Evolutionary conservation across 2,329 filamentous ascomycete species (phyloP), one percentile per base, ranked within the genome.

Genomic region (Xylaria sp.): DNA sequence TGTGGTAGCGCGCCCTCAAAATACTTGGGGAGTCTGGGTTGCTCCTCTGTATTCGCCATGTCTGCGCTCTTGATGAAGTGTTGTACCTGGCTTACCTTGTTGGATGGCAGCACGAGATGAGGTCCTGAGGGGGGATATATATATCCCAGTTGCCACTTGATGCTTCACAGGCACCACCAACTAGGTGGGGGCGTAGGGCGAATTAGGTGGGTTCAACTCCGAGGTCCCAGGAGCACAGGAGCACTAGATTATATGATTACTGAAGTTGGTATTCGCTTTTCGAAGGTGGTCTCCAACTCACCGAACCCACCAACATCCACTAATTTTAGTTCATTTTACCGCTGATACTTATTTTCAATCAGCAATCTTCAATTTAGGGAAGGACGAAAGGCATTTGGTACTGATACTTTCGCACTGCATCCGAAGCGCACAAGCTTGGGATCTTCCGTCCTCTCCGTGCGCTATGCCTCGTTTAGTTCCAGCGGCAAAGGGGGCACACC

Each of bases 1-100:
- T 79, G 66, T 62, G 80, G 76, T 39, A 78, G 75, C 18, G 76
- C 52, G 59, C 68, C 68, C 54, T 78, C 72, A 74, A 85, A 85
- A 63, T 79, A 68, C 28, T 75, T 71, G 36, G 76, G 67, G 68
- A 80, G 67, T 7, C 59, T 60, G 28, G 66, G 54, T 10, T 54
- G 62, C 51, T 66, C 54, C 2, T 31, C 55, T 41, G 46, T 3
- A 13, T 25, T 51, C n/a, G 66, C 36, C 66, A 71, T 69, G 33
- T 36, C 9, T 18, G 56, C 58, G 43, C 4, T 52, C 46, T 57
- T 12, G 25, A 23, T 9, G 23, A 52, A 31, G 15, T 65, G 15
- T 39, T 48, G 61, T 4, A n/a, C 36, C 15, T 20, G 2, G 20
- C n/a, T 6, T 57, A 9, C 25, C 39, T n/a, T 10, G 23, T n/a